Base-by-base conservation (phyloP, 345 rosid species). In the Ceriops zippeliana region DNA sequence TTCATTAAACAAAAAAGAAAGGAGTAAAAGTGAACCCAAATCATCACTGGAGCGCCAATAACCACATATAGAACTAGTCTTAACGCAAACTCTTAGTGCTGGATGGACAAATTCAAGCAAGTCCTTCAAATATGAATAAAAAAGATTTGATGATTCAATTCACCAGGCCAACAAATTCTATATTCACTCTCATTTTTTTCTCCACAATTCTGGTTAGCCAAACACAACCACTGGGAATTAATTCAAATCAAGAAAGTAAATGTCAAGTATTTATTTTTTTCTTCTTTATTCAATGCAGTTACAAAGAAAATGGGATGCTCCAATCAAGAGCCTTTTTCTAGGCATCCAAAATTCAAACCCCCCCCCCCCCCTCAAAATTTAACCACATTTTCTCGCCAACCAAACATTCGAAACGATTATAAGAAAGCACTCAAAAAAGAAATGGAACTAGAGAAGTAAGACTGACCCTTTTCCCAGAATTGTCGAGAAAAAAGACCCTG, bases 401-500 rank as follows among this genome's bases (percentile, higher is more conserved):
- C 65, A 56, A 53, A 46, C 61, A 52, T 24, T 24, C 4, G 1
- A 56, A 24, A 9, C 16, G 11, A 24, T 56, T 3, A 56, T 24
- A 56, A 56, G 17, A 27, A 21, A 56, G 28, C 26, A 24, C 15
- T 21, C 20, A 56, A 19, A 5, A 69, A 52, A 51, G 22, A 15
- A 38, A 11, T 2, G 28, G 5, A 16, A 20, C 21, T 31, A 31
- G 27, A 24, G 47, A 65, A 11, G 30, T 11, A 16, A 62, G 56
- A 51, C 27, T 5, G 21, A 67, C 97, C 96, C 78, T 89, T 79
- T 86, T 91, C 46, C 89, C 93, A 8, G 96, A 83, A 47, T 74
- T 70, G 75, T 86, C 87, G 53, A 78, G 82, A 74, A 89, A 86
- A 85, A 87, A 89, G 65, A 89, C 89, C 2, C 97, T 81, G 81